Percentiles rank a stretch among this genome's conserved stretches.
These are phyloP conservation scores for Lichtheimia ramosa DNA, from an alignment of 371 early-diverging fungal species.

Conservation along the genomic window DNA sequence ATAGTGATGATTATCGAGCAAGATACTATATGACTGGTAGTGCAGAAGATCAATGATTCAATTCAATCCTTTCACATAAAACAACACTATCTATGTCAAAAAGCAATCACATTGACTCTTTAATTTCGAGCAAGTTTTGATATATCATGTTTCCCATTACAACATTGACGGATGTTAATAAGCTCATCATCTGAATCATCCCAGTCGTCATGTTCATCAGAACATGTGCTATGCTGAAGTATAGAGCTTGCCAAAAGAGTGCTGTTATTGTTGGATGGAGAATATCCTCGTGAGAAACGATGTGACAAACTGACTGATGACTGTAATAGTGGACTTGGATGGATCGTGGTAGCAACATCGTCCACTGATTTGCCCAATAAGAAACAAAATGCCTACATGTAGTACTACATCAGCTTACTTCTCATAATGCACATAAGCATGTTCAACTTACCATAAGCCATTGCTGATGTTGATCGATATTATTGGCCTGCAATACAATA, in stretches of 20 bases:
- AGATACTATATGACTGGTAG: constrained; percentile 27
- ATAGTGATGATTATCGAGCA: constrained; percentile 53
- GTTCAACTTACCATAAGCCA: constrained; percentile 50
- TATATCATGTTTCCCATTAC: constrained; percentile 55
- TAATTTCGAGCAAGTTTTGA: constrained; percentile 28
- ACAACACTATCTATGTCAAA: not conserved
- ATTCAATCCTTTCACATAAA: not conserved
- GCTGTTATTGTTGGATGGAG: not conserved
- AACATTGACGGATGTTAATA: constrained; percentile 49
- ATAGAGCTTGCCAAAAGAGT: not conserved
- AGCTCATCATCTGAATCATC: constrained; percentile 22
- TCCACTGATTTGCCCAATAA: not conserved
- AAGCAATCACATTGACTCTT: not conserved
- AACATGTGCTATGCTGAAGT: not conserved
- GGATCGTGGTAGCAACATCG: no score
- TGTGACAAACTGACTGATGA: no score
- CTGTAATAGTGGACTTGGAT: no score
- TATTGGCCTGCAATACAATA: constrained; percentile 68
- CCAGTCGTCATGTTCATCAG: not conserved
- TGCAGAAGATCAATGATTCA: not conserved
- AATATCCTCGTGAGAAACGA: no score
- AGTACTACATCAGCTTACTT: not conserved
- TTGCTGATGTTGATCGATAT: constrained; percentile 66
- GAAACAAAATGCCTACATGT: not conserved
- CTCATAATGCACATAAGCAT: not conserved